Conservation (phyloP, 805 yeast genomes). For the Citeromyces nyonsensis region DNA sequence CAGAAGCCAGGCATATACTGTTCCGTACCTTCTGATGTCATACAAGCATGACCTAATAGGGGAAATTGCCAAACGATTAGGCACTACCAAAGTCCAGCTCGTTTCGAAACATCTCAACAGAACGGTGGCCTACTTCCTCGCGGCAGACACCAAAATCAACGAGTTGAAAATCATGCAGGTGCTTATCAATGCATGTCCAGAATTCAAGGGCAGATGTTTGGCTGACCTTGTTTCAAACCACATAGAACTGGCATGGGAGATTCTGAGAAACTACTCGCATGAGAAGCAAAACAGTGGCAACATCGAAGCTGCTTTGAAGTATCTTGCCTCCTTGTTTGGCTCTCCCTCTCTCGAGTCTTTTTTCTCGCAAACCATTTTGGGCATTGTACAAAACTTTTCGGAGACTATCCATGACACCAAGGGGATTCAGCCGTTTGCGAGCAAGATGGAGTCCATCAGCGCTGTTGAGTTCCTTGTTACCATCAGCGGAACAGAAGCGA, state of each 20-base stretch:
- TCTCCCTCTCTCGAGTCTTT: constrained; percentile 7
- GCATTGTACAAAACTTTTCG: constrained; percentile 65
- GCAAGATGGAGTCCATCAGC: constrained; percentile 52
- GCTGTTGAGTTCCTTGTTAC: constrained; percentile 60
- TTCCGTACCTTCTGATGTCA: constrained; percentile 61
- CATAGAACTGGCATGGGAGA: constrained; percentile 20
- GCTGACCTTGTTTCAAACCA: constrained; percentile 14
- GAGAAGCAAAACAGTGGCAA: constrained; percentile 11
- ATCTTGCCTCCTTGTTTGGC: constrained; percentile 6
- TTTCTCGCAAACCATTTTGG: constrained; percentile 36
- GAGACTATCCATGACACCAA: constrained; percentile 62
- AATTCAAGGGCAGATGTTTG: constrained; percentile 19
- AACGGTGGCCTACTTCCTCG: constrained; percentile 43
- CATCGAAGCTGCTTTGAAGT: constrained; percentile 24
- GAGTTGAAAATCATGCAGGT: constrained; percentile 33
- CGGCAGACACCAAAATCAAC: constrained; percentile 30
- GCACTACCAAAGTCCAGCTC: constrained; percentile 27
- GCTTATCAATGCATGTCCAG: constrained; percentile 35
- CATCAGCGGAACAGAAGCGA: constrained; percentile 29
- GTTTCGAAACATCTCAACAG: constrained; percentile 30
- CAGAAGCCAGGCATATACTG: constrained; percentile 56
- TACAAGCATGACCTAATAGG: constrained; percentile 48
- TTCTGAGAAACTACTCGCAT: constrained; percentile 24
- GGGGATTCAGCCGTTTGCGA: constrained; percentile 58
- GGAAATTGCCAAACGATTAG: constrained; percentile 39